Evolutionary conservation across 2,329 filamentous ascomycete species (phyloP).

Genomic region (Scytalidium sp.): DNA sequence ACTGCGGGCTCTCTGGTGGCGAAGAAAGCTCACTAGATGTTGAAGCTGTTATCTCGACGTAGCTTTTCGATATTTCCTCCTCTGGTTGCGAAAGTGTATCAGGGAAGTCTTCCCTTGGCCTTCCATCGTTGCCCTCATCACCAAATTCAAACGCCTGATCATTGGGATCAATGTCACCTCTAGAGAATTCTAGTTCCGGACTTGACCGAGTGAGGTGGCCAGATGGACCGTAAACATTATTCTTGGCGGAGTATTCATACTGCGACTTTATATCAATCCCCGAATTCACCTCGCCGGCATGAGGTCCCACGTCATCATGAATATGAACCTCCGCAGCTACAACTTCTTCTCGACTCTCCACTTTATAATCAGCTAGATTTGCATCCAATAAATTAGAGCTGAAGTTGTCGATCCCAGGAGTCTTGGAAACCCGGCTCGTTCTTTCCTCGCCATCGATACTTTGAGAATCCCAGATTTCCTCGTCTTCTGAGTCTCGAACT

Average conservation of each 20-base stretch:
- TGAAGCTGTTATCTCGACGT: conserved; percentile 33
- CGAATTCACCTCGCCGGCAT: too few species aligned
- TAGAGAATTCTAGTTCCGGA: neutral
- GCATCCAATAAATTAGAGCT: neutral
- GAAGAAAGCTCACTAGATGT: conserved; percentile 26
- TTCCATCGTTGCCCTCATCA: too few species aligned
- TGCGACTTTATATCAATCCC: too few species aligned
- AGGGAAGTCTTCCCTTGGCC: neutral
- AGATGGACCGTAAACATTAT: neutral
- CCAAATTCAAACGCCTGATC: too few species aligned
- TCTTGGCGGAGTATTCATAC: neutral
- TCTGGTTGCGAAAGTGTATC: conserved; percentile 3
- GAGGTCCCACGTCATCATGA: too few species aligned
- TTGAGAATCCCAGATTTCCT: conserved; percentile 22
- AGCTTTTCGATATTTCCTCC: conserved; percentile 36
- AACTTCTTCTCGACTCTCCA: neutral
- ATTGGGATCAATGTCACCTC: neutral
- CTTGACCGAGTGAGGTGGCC: neutral
- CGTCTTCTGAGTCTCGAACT: conserved; percentile 33
- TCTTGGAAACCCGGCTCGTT: neutral
- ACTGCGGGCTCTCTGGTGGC: conserved; percentile 12
- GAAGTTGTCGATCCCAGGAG: too few species aligned
- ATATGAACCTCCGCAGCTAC: too few species aligned
- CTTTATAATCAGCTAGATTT: too few species aligned
- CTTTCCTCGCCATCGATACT: conserved; percentile 1